phyloP scores from a whole-genome alignment of 441 rosid species.

The Erysimum pusillum region DNA sequence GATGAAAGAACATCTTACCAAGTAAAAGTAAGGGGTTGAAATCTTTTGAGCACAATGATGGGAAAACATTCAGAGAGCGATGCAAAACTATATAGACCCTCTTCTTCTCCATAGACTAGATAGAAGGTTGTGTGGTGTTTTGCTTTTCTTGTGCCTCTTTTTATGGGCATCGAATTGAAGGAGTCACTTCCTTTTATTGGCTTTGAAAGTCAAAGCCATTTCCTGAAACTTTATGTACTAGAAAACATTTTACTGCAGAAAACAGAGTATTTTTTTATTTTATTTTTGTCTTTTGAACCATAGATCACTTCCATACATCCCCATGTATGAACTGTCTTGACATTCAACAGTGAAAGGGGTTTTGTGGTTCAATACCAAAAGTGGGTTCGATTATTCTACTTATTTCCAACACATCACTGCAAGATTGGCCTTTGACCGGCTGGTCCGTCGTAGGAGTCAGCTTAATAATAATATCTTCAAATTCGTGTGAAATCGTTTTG shows the following conservation, averaged over 20 bases:
- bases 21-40: constrained; percentile 20
- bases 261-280: not conserved
- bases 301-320: not conserved
- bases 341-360: not conserved
- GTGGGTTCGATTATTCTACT: too few relatives aligned
- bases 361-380: too few relatives aligned
- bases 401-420: too few relatives aligned
- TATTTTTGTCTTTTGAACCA: constrained; percentile 2
- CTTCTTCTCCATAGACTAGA: not conserved
- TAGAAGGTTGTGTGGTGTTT: constrained; percentile 14
- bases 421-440: too few relatives aligned
- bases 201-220: constrained; percentile 7
- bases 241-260: constrained; percentile 21
- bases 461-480: too few relatives aligned
- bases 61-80: constrained; percentile 26
- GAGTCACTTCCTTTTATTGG: constrained; percentile 20
- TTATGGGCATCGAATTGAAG: constrained; percentile 39
- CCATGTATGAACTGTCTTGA: constrained; percentile 4
- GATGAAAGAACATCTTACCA: constrained; percentile 48
- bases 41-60: constrained; percentile 37
- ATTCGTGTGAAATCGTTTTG: too few relatives aligned
- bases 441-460: too few relatives aligned
- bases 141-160: constrained; percentile 42
- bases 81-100: constrained; percentile 25
- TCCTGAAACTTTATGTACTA: constrained; percentile 25